Evolutionary conservation across 2,329 filamentous ascomycete genomes (phyloP), one percentile per base, ranked within the genome.

Genomic region (Falciphora oryzae): DNA sequence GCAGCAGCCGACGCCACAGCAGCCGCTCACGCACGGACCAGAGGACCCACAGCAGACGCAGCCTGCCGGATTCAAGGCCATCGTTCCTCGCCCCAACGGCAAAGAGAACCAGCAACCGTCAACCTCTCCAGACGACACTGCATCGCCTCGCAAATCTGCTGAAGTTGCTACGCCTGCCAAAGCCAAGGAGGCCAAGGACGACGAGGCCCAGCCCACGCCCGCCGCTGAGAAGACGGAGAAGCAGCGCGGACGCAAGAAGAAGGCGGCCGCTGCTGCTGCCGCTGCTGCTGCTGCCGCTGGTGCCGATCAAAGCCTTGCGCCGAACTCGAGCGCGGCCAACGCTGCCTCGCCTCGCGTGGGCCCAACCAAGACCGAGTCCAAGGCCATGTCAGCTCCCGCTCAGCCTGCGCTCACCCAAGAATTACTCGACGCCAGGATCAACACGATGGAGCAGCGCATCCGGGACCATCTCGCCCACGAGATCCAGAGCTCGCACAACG

Each of bases 201-300:
- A 79, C 32, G 81, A 84, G 67, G 72, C 75, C 7, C 68, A 69
- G 62, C 68, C 68, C 18, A 61, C 59, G n/a, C 67, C 64, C 25
- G 69, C 70, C 31, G 68, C 77, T 0, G 88, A 90, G 67, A 89
- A 87, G 76, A 70, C 78, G 1, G 89, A 92, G 70, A 84, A 84
- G 72, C 86, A 84, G 71, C 73, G 78, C 44, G 76, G 82, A 56
- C 90, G 89, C 79, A 91, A 92, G 81, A 94, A 92, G 81, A 84
- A 82, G 66, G 80, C 79, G 65, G 74, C 76, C 7, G 75, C 77
- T 32, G 75, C 74, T 0, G 74, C 76, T 2, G 73, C 78, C 10
- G 81, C 81, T 4, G 76, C 79, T 67, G 61, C 25, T n/a, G 25
- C 73, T 16, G 74, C 77, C 44, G 76, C 38, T 2, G 44, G 77